Evolutionary conservation across 2,329 filamentous ascomycete genomes (phyloP).

Genomic region (Phyllosticta ampelicida): DNA sequence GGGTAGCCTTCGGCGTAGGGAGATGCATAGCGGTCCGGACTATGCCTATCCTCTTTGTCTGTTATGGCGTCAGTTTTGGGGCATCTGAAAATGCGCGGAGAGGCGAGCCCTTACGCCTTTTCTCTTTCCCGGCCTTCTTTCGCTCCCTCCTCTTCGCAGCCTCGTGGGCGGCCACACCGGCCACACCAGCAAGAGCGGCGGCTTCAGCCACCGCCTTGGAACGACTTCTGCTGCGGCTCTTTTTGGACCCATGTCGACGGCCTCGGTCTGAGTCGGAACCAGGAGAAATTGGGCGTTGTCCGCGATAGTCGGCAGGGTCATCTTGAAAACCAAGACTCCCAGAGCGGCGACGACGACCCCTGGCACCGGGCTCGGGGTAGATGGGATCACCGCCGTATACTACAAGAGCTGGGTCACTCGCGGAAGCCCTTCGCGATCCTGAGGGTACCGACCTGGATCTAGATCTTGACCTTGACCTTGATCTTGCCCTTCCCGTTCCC

Average conservation of each 20-base stretch:
- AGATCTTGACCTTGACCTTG: constrained; percentile 27
- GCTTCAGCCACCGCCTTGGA: constrained; percentile 43
- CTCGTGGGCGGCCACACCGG: constrained; percentile 47
- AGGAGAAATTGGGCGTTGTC: constrained; percentile 28
- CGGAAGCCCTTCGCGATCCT: constrained; percentile 33
- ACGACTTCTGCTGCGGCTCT: constrained; percentile 37
- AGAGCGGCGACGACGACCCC: constrained; percentile 31
- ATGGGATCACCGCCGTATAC: constrained; percentile 55
- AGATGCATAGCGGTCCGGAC: background rate
- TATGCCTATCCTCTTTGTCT: constrained; percentile 11
- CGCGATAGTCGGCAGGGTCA: constrained; percentile 31
- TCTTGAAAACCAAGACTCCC: constrained; percentile 25
- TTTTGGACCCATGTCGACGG: constrained; percentile 23
- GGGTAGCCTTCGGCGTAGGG: constrained; percentile 1
- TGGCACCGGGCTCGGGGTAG: constrained; percentile 41
- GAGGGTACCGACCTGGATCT: constrained; percentile 37
- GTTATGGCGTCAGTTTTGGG: constrained; percentile 7
- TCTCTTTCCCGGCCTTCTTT: constrained; percentile 43
- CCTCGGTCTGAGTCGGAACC: constrained; percentile 30
- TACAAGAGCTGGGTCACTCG: constrained; percentile 44
- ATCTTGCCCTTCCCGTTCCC: constrained; percentile 22
- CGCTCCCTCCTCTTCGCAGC: constrained; percentile 46
- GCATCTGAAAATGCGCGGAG: background rate
- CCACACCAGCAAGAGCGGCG: constrained; percentile 47
- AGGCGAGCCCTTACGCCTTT: constrained; percentile 35